These are phyloP conservation scores for Bruguiera hainesii DNA, from an alignment of 441 rosid species.

Conservation along the genomic window DNA sequence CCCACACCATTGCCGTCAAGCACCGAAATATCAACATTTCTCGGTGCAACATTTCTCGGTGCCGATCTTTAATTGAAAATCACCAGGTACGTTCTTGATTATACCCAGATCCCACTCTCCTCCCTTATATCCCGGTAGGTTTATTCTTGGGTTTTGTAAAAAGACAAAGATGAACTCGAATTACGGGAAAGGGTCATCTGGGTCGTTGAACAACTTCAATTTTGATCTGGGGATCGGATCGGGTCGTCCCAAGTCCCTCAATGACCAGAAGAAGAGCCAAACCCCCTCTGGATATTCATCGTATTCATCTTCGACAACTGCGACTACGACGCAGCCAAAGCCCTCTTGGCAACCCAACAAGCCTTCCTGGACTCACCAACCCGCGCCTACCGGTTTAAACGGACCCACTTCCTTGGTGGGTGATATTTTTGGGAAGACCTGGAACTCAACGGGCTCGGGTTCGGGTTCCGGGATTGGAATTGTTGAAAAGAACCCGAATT, in stretches of 20 bases:
- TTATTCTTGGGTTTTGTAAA: neutral
- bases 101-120: constrained; percentile 9
- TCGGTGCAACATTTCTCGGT: too few species aligned
- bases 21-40: neutral
- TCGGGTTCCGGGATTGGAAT: constrained; percentile 60
- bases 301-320: constrained; percentile 34
- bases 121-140: neutral
- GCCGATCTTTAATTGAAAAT: neutral
- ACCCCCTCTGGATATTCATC: constrained; percentile 38
- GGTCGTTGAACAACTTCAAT: constrained; percentile 48
- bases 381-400: constrained; percentile 49
- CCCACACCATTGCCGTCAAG: neutral
- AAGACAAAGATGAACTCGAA: constrained; percentile 48
- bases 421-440: constrained; percentile 83
- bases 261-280: constrained; percentile 65
- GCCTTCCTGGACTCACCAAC: constrained; percentile 87
- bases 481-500: constrained; percentile 58
- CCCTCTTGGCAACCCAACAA: constrained; percentile 72
- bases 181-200: constrained; percentile 53
- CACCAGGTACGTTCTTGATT: constrained; percentile 25
- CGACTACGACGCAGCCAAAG: constrained; percentile 47
- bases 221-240: constrained; percentile 85
- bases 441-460: constrained; percentile 49
- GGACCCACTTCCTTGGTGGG: constrained; percentile 82
- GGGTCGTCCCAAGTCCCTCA: constrained; percentile 47